A percentile compares a stretch with the other conserved stretches of the same genome.
These are phyloP conservation scores for Metarhizium sp. DNA, from an alignment of 2,329 filamentous ascomycete genomes.

Conservation along the genomic window DNA sequence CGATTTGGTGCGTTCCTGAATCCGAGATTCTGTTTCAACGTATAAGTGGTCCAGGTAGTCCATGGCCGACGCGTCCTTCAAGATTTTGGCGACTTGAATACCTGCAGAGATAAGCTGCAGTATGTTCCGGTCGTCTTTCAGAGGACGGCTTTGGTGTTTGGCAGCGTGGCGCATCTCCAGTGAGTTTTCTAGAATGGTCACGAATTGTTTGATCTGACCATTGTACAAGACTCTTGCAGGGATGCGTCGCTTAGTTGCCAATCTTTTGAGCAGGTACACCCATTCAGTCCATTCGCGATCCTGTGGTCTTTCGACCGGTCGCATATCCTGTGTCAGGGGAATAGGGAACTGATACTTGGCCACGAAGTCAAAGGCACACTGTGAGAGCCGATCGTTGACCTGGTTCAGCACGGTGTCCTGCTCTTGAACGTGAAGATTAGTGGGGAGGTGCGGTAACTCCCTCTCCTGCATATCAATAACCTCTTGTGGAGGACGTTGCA, in stretches of 20 bases:
- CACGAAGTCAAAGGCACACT: conserved; percentile 83
- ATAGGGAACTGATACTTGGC: conserved; percentile 89
- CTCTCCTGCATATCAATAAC: conserved; percentile 69
- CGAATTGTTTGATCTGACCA: conserved; percentile 84
- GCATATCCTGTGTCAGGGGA: conserved; percentile 72
- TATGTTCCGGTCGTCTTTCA: conserved; percentile 84
- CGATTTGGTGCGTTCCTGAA: conserved; percentile 52
- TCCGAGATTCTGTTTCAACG: conserved; percentile 70
- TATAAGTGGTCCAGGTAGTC: conserved; percentile 74
- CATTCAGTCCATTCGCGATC: conserved; percentile 88
- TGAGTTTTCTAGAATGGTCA: conserved; percentile 80
- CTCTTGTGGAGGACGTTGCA: conserved; percentile 62
- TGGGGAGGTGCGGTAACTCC: conserved; percentile 72
- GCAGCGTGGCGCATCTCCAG: conserved; percentile 80
- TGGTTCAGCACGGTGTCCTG: conserved; percentile 72
- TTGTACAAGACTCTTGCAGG: conserved; percentile 78
- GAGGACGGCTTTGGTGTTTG: conserved; percentile 70
- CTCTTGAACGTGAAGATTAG: conserved; percentile 73
- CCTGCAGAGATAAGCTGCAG: conserved; percentile 80
- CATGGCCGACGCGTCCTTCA: conserved; percentile 79
- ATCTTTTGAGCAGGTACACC: conserved; percentile 77
- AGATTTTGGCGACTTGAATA: conserved; percentile 77
- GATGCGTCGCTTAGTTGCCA: conserved; percentile 79
- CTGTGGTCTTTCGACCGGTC: conserved; percentile 62
- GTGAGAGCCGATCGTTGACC: conserved; percentile 77